These are phyloP conservation scores for Carex parvula DNA, from an alignment of 176 grass and related monocot species.

Conservation along the genomic window DNA sequence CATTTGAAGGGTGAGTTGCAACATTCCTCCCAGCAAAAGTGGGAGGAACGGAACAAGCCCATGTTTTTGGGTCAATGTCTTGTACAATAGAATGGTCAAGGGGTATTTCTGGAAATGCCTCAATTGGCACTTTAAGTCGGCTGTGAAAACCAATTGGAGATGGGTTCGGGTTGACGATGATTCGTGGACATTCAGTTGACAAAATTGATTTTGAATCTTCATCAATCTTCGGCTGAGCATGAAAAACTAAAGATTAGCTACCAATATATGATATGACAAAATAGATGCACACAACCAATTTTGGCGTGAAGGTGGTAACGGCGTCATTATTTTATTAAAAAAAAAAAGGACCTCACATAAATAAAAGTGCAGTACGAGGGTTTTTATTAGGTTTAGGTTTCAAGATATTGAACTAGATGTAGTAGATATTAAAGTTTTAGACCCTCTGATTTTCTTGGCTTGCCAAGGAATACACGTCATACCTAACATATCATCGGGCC, in stretches of 20 bases:
- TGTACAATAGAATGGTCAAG: conserved; percentile 58
- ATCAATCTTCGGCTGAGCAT: conserved; percentile 68
- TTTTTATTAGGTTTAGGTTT: not conserved
- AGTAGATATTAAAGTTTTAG: not conserved
- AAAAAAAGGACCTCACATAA: too few relatives aligned
- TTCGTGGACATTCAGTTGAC: conserved; percentile 59
- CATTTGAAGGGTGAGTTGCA: not conserved
- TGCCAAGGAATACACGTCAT: not conserved
- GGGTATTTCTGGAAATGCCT: conserved; percentile 54
- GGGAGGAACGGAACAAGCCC: conserved; percentile 49
- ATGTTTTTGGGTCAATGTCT: conserved; percentile 81
- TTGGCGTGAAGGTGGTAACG: not conserved
- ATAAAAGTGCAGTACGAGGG: not conserved
- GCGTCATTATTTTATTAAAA: not conserved
- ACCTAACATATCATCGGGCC: not conserved
- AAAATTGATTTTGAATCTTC: conserved; percentile 67
- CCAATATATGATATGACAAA: not conserved
- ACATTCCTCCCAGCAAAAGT: conserved; percentile 3
- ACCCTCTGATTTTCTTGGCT: not conserved
- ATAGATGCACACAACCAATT: too few relatives aligned
- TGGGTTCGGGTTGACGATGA: conserved; percentile 62
- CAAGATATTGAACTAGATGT: not conserved
- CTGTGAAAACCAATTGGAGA: conserved; percentile 39
- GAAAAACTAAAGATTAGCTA: not conserved
- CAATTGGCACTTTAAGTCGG: conserved; percentile 45